Evolutionary conservation across 2,329 filamentous ascomycete species (phyloP).

Genomic region (Fusarium keratoplasticum): DNA sequence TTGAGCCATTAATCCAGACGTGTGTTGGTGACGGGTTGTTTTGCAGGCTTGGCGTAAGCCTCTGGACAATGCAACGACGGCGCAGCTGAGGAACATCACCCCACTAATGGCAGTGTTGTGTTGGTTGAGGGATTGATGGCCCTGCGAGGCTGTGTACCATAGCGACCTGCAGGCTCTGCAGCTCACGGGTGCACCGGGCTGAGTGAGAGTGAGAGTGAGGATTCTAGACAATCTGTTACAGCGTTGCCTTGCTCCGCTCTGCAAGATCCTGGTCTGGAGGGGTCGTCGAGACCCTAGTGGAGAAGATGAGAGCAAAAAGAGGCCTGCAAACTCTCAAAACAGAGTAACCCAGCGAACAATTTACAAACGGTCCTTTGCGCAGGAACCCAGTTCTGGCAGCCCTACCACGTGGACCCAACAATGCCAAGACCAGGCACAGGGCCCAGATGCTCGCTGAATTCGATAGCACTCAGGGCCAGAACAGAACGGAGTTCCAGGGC

Average conservation of each 20-base stretch:
- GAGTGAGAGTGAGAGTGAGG: neutral
- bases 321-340: neutral
- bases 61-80: neutral
- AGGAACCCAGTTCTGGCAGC: neutral
- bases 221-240: neutral
- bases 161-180: neutral
- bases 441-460: neutral
- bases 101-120: neutral
- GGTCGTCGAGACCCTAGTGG: neutral
- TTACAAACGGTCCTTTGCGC: neutral
- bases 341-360: neutral
- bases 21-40: neutral
- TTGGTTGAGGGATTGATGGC: neutral
- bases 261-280: neutral
- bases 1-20: neutral
- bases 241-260: neutral
- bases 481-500: neutral
- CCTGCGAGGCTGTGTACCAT: neutral
- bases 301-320: neutral
- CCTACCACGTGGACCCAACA: neutral
- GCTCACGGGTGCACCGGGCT: neutral
- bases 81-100: neutral
- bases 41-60: neutral
- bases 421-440: neutral
- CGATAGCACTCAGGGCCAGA: neutral